These are phyloP conservation scores for Ramicandelaber brevisporus DNA, from an alignment of 192 early-diverging fungal genomes.

Conservation along the genomic window DNA sequence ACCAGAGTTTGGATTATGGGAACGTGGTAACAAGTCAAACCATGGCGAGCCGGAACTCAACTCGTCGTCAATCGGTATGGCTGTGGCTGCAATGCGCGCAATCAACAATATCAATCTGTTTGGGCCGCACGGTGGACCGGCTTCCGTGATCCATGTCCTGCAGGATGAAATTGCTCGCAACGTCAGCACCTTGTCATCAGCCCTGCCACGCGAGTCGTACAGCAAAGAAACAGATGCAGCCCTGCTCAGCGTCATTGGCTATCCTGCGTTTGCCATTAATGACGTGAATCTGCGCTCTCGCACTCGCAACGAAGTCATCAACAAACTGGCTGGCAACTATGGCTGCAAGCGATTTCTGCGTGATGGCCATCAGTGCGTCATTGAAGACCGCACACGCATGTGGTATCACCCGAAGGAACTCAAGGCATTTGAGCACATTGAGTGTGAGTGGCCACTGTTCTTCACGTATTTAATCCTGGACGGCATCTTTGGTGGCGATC, in stretches of 20 bases:
- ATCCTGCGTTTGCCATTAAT: slow-evolving; percentile 64
- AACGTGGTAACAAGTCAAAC: slow-evolving; percentile 70
- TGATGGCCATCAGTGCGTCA: slow-evolving; percentile 62
- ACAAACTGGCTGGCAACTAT: slow-evolving; percentile 55
- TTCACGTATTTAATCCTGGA: slow-evolving; percentile 72
- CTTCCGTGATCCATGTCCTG: slow-evolving; percentile 57
- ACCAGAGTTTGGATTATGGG: slow-evolving; percentile 76
- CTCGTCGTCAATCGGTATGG: slow-evolving; percentile 74
- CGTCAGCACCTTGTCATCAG: slow-evolving; percentile 45
- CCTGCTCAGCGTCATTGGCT: slow-evolving; percentile 57
- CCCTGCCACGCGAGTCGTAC: slow-evolving; percentile 59
- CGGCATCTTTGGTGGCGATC: slow-evolving; percentile 42
- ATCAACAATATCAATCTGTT: slow-evolving; percentile 73
- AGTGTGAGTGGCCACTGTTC: slow-evolving; percentile 78
- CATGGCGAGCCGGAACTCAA: slow-evolving; percentile 68
- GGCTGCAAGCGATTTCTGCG: slow-evolving; percentile 66
- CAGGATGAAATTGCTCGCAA: slow-evolving; percentile 68
- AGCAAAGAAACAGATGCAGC: slow-evolving; percentile 75
- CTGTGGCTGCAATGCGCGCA: slow-evolving; percentile 53
- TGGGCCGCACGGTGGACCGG: slow-evolving; percentile 47
- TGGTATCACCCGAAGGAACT: slow-evolving; percentile 64
- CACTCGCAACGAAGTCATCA: slow-evolving; percentile 46
- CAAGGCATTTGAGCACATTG: slow-evolving; percentile 56
- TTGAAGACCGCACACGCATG: slow-evolving; percentile 49
- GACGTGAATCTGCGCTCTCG: slow-evolving; percentile 30